phyloP scores from a whole-genome alignment of 805 yeast species.

The Barnettozyma botsteinii region DNA sequence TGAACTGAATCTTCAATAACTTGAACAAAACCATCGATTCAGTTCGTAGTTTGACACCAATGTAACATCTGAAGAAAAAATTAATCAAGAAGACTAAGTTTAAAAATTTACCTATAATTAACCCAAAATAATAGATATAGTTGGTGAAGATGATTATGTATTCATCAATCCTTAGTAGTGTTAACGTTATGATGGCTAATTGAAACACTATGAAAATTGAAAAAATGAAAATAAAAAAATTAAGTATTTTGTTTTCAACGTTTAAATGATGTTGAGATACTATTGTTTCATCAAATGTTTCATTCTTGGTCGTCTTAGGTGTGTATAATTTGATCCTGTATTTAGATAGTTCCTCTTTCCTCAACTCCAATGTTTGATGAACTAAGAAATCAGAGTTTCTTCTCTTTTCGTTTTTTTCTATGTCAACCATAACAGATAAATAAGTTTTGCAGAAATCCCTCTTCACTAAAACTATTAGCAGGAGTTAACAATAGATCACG shows the following conservation, averaged over 20 bases:
- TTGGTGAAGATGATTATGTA: background rate
- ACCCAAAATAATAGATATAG: background rate
- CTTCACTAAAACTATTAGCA: no score
- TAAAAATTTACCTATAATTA: conserved; percentile 1
- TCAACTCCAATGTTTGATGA: background rate
- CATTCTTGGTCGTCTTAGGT: conserved; percentile 1
- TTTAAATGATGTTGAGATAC: background rate
- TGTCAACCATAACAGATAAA: background rate
- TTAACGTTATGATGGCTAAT: background rate
- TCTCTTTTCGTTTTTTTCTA: conserved; percentile 1
- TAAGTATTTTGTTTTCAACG: conserved; percentile 4
- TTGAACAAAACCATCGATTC: background rate
- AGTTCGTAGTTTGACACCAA: conserved; percentile 1
- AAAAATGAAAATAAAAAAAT: background rate
- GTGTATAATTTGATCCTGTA: background rate
- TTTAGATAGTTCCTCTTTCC: background rate
- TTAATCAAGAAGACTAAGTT: conserved; percentile 1
- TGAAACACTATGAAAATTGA: background rate
- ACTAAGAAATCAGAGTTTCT: conserved; percentile 5
- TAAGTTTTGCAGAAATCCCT: no score
- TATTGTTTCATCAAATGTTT: background rate
- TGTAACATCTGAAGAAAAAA: conserved; percentile 4
- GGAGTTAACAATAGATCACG: no score
- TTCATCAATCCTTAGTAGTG: background rate
- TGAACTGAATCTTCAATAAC: conserved; percentile 4